Conservation (phyloP, 2,329 filamentous ascomycete species). For the Beauveria medogensis region DNA sequence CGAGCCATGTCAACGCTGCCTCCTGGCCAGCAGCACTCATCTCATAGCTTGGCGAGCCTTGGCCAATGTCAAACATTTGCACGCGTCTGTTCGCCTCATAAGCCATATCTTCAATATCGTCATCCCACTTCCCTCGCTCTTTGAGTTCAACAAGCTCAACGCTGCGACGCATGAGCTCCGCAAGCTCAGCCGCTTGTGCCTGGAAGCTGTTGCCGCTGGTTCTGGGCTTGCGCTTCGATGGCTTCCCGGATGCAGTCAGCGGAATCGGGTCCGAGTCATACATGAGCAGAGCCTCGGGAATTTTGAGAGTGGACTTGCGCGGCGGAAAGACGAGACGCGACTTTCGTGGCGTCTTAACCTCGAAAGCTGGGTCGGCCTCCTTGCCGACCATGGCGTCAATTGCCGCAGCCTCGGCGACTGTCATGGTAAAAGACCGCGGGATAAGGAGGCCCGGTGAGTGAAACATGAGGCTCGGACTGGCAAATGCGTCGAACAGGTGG, state of each 20-base stretch:
- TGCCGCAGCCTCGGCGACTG: slow-evolving; percentile 20
- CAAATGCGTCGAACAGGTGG: slow-evolving; percentile 52
- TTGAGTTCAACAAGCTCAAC: slow-evolving; percentile 38
- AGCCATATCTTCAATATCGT: slow-evolving; percentile 25
- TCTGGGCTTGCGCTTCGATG: slow-evolving; percentile 12
- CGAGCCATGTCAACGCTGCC: slow-evolving; percentile 25
- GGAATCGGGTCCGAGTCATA: slow-evolving; percentile 28
- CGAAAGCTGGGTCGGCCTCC: background rate
- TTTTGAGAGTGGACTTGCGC: slow-evolving; percentile 35
- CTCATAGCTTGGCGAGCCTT: slow-evolving; percentile 19
- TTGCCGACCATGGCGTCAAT: slow-evolving; percentile 17
- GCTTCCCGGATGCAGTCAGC: slow-evolving; percentile 14
- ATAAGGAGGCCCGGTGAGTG: slow-evolving; percentile 40
- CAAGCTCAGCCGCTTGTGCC: slow-evolving; percentile 40
- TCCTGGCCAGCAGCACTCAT: slow-evolving; percentile 21
- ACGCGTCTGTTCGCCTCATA: slow-evolving; percentile 31
- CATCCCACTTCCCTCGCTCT: slow-evolving; percentile 34
- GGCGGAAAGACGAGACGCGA: slow-evolving; percentile 42
- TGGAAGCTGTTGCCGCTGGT: slow-evolving; percentile 34
- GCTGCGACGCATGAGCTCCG: slow-evolving; percentile 40
- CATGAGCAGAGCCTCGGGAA: slow-evolving; percentile 42
- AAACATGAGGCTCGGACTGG: slow-evolving; percentile 51
- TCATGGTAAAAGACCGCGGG: slow-evolving; percentile 35
- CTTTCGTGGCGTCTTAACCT: slow-evolving; percentile 28
- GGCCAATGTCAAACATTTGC: slow-evolving; percentile 28